A percentile compares a stretch with the other conserved stretches of the same genome.
Evolutionary conservation across 2,329 filamentous ascomycete genomes (phyloP).

Genomic region (Escovopsis sp.): DNA sequence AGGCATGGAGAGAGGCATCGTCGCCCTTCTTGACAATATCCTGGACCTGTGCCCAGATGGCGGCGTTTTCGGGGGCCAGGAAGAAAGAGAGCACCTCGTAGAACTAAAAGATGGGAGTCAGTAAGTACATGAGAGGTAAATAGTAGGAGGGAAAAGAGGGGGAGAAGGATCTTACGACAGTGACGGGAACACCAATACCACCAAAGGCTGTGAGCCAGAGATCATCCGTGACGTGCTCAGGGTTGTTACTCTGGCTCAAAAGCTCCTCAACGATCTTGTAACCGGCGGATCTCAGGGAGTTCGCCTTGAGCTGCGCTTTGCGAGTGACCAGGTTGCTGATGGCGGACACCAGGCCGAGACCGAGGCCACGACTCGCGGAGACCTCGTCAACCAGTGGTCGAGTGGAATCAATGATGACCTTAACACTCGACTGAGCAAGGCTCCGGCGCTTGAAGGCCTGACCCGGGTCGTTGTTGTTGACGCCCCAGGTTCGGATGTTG

Average conservation of each 20-base stretch:
- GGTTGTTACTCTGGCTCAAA: slow-evolving; percentile 16
- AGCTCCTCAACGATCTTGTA: slow-evolving; percentile 24
- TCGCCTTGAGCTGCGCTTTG: slow-evolving; percentile 17
- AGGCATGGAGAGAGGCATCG: slow-evolving; percentile 19
- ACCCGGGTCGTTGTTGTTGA: slow-evolving; percentile 32
- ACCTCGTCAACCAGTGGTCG: slow-evolving; percentile 25
- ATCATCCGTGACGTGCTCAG: slow-evolving; percentile 20
- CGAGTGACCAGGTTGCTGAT: slow-evolving; percentile 15
- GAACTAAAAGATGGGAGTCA: slow-evolving; percentile 19
- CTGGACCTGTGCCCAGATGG: slow-evolving; percentile 29
- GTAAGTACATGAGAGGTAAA: not conserved
- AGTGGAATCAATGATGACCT: slow-evolving; percentile 23
- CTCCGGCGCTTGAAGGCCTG: slow-evolving; percentile 31
- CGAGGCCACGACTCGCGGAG: slow-evolving; percentile 15
- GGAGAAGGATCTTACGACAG: slow-evolving; percentile 15
- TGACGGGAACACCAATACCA: slow-evolving; percentile 24
- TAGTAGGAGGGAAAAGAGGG: not conserved
- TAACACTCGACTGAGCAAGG: slow-evolving; percentile 24
- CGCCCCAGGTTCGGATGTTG: slow-evolving; percentile 30
- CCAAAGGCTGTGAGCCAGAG: slow-evolving; percentile 27
- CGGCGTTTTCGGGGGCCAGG: slow-evolving; percentile 23
- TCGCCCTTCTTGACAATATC: slow-evolving; percentile 20
- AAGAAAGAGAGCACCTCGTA: slow-evolving; percentile 29
- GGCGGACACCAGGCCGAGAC: slow-evolving; percentile 16
- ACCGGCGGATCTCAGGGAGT: slow-evolving; percentile 25